Percentiles rank a stretch among this genome's conserved stretches.
These are phyloP conservation scores for Physcomitrellopsis africana DNA, from an alignment of 225 moss, liverwort and hornwort species.

Conservation along the genomic window DNA sequence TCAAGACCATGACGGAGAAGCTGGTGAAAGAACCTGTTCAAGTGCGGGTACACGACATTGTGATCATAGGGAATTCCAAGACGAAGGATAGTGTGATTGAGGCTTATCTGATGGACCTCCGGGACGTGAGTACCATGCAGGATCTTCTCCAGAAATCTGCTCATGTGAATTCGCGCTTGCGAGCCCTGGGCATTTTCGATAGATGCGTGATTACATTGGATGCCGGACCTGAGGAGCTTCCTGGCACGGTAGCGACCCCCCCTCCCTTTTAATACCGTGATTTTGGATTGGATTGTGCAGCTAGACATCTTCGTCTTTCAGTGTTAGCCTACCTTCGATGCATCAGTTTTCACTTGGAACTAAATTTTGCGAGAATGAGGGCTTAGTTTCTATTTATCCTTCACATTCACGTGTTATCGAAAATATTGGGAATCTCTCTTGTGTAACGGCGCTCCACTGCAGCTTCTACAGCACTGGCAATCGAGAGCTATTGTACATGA, in stretches of 20 bases:
- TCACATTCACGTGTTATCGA: constrained; percentile 27
- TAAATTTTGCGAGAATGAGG: background rate
- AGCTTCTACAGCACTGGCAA: constrained; percentile 11
- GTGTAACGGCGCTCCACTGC: background rate
- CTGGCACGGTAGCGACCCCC: constrained; percentile 43
- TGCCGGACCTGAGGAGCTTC: constrained; percentile 76
- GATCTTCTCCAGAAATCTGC: constrained; percentile 77
- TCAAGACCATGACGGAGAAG: constrained; percentile 67
- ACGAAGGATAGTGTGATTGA: constrained; percentile 77
- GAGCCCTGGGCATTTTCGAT: constrained; percentile 75
- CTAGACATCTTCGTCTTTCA: background rate
- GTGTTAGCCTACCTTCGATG: background rate
- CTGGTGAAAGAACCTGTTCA: constrained; percentile 63
- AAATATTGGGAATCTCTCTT: constrained; percentile 29
- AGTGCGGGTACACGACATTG: constrained; percentile 72
- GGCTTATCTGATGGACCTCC: constrained; percentile 71
- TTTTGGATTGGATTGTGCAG: constrained; percentile 29
- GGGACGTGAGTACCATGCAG: constrained; percentile 65
- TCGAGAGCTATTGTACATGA: constrained; percentile 49
- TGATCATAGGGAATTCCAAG: constrained; percentile 67
- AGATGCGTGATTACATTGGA: constrained; percentile 79
- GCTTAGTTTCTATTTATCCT: background rate
- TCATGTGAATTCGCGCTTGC: constrained; percentile 68
- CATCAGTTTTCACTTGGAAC: background rate
- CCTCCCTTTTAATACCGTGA: constrained; percentile 17